Conservation (phyloP, 345 rosid species). For the Passiflora organensis region DNA sequence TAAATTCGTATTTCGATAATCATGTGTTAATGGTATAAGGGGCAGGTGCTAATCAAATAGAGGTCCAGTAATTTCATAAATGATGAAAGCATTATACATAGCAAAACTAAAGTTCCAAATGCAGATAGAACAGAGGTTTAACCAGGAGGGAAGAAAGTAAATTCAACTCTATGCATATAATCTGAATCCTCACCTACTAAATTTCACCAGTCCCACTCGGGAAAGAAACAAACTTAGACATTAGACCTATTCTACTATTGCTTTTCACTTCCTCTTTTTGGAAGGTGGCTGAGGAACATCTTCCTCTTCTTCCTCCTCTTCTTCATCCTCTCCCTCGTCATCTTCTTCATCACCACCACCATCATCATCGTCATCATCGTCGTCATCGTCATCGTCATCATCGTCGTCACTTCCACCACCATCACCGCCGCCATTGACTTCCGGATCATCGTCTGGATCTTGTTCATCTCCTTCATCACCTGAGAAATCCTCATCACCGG, state of each 20-base stretch:
- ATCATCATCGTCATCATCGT: constrained; percentile 29
- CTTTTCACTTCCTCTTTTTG: constrained; percentile 58
- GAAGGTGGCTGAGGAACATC: constrained; percentile 54
- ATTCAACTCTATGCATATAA: constrained; percentile 23
- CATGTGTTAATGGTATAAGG: too few relatives aligned
- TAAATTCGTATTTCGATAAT: too few relatives aligned
- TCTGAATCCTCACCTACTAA: constrained; percentile 11
- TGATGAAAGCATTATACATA: constrained; percentile 10
- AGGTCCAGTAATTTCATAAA: constrained; percentile 1
- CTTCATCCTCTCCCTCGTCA: constrained; percentile 30
- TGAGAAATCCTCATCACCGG: constrained; percentile 46
- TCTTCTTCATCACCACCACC: constrained; percentile 30
- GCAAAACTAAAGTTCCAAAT: constrained; percentile 7
- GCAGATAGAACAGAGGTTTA: constrained; percentile 6
- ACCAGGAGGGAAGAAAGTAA: constrained; percentile 1
- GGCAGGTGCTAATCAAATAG: neutral
- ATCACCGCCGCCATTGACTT: constrained; percentile 48
- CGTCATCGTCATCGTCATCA: constrained; percentile 45
- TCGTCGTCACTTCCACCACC: too few relatives aligned
- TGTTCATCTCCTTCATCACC: constrained; percentile 44
- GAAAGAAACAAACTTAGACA: neutral
- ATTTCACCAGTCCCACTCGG: constrained; percentile 15
- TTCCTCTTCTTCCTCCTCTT: constrained; percentile 40
- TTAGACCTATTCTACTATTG: neutral
- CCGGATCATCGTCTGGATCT: constrained; percentile 60